Conservation (phyloP, 1,284 basidiomycete species). For the Ganoderma multipileum region DNA sequence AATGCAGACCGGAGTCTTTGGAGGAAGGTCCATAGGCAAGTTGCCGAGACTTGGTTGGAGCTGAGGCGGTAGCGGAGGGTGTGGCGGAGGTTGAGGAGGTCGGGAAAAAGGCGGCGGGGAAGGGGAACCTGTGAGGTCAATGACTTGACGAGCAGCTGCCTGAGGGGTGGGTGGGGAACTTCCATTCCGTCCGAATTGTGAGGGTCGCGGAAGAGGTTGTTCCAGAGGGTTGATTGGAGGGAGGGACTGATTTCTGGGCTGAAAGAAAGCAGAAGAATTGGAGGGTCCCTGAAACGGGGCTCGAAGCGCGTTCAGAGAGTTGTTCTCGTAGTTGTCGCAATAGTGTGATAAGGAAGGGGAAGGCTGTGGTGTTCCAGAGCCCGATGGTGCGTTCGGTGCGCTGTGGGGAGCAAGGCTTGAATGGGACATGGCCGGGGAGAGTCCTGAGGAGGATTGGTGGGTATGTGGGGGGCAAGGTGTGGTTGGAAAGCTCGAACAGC, state of each 20-base stretch:
- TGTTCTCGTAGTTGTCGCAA: slow-evolving; percentile 18
- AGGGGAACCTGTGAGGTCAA: slow-evolving; percentile 79
- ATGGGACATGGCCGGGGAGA: slow-evolving; percentile 41
- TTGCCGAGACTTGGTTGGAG: slow-evolving; percentile 24
- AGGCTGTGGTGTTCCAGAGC: slow-evolving; percentile 15
- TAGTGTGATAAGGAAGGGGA: slow-evolving; percentile 17
- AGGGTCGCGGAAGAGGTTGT: slow-evolving; percentile 7
- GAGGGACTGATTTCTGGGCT: slow-evolving; percentile 29
- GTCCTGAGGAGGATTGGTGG: slow-evolving; percentile 38
- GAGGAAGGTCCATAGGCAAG: slow-evolving; percentile 57
- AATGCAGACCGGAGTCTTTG: slow-evolving; percentile 87
- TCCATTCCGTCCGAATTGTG: background rate
- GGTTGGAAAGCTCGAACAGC: slow-evolving; percentile 16
- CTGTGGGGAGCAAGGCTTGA: slow-evolving; percentile 32
- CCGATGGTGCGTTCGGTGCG: slow-evolving; percentile 12
- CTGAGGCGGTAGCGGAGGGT: slow-evolving; percentile 23
- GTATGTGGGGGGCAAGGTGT: slow-evolving; percentile 23
- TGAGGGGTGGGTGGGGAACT: slow-evolving; percentile 12
- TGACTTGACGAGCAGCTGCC: slow-evolving; percentile 54
- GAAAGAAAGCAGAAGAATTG: slow-evolving; percentile 43
- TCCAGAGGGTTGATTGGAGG: slow-evolving; percentile 29
- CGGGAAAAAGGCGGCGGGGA: slow-evolving; percentile 63
- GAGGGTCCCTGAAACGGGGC: slow-evolving; percentile 38
- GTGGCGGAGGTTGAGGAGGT: slow-evolving; percentile 23
- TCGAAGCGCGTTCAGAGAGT: slow-evolving; percentile 30